Conservation (phyloP, 352 stramenopile species). For the Globisporangium cederbergense region DNA sequence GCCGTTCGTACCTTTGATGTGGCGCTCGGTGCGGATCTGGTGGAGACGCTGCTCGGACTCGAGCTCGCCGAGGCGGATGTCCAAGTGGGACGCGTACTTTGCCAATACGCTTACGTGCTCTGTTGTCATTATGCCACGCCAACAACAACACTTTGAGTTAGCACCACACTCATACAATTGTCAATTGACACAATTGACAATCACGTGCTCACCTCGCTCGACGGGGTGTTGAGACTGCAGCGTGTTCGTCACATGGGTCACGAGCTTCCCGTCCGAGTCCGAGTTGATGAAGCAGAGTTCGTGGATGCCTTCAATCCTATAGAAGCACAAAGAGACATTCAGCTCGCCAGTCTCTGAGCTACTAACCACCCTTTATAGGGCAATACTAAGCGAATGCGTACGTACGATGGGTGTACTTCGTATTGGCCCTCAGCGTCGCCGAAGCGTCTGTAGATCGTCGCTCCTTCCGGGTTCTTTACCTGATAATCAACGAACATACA, state of each 20-base stretch:
- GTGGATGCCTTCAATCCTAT: conserved; percentile 47
- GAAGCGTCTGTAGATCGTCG: conserved; percentile 49
- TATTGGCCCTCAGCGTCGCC: conserved; percentile 74
- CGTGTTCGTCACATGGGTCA: conserved; percentile 80
- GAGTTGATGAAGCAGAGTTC: conserved; percentile 79
- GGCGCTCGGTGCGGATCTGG: conserved; percentile 69
- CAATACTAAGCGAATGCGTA: neutral
- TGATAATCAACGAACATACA: neutral
- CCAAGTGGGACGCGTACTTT: conserved; percentile 79
- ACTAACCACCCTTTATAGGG: neutral
- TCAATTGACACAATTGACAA: neutral
- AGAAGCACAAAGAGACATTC: conserved; percentile 2
- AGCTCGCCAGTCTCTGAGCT: neutral
- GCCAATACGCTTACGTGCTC: conserved; percentile 77
- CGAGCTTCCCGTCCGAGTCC: conserved; percentile 66
- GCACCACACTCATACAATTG: neutral
- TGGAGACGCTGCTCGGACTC: conserved; percentile 77
- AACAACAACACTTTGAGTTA: conserved; percentile 4
- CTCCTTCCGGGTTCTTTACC: conserved; percentile 64
- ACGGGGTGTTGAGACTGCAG: conserved; percentile 79
- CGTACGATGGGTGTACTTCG: conserved; percentile 55
- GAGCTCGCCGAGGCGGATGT: conserved; percentile 73
- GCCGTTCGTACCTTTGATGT: conserved; percentile 51
- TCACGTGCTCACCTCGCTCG: conserved; percentile 43
- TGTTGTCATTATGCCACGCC: conserved; percentile 13